Conservation (phyloP, 768 basidiomycete species). For the Boletus subparvulus region DNA sequence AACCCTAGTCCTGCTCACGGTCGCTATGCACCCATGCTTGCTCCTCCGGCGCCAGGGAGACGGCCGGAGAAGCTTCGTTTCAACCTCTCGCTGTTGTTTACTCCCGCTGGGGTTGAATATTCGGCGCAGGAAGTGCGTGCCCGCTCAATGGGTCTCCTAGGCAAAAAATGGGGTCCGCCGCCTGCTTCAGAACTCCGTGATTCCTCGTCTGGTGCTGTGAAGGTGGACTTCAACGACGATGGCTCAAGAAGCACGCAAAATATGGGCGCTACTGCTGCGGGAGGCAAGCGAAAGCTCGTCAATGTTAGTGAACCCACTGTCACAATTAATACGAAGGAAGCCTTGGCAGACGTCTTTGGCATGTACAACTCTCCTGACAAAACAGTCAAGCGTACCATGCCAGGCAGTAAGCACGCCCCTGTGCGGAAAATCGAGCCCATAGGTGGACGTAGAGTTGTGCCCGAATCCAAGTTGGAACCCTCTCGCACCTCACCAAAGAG, state of each 20-base stretch:
- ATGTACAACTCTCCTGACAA: conserved; percentile 95
- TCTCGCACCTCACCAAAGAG: conserved; percentile 30
- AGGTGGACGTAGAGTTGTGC: conserved; percentile 27
- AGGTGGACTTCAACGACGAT: conserved; percentile 63
- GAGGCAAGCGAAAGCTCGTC: conserved; percentile 43
- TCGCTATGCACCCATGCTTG: conserved; percentile 73
- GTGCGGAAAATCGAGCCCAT: conserved; percentile 65
- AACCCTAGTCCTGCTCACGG: conserved; percentile 33
- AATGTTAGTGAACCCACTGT: conserved; percentile 73
- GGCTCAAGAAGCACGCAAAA: conserved; percentile 46
- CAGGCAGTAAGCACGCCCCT: conserved; percentile 74
- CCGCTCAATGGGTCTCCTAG: conserved; percentile 75
- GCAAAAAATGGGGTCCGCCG: conserved; percentile 82
- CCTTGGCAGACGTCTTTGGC: conserved; percentile 88
- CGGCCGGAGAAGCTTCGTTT: conserved; percentile 72
- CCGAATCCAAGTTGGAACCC: conserved; percentile 35
- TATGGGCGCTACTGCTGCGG: conserved; percentile 30
- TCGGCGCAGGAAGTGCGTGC: conserved; percentile 83
- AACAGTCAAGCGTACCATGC: conserved; percentile 52
- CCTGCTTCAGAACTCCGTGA: conserved; percentile 41
- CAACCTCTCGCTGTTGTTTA: conserved; percentile 67
- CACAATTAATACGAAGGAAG: conserved; percentile 96
- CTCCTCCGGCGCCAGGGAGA: conserved; percentile 64
- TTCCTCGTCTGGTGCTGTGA: conserved; percentile 36
- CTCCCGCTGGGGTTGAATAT: conserved; percentile 78